Base-by-base conservation (phyloP, 177 flowering plant species). In the Tripterygium wilfordii region DNA sequence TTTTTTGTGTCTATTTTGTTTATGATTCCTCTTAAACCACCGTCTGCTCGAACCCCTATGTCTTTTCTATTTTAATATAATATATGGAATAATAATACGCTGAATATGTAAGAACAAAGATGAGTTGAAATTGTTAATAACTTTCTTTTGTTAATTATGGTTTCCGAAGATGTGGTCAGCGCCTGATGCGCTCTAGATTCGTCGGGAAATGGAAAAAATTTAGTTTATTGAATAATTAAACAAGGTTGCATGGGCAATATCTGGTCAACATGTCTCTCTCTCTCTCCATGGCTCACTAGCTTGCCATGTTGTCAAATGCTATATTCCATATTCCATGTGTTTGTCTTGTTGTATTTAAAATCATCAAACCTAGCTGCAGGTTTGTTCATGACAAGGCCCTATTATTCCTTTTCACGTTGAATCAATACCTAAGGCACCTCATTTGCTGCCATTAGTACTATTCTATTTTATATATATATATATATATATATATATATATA, bases 171-270 rank as follows among this genome's bases (percentile, higher is more conserved):
- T 49, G 48, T 45, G 86, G 95, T 88, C 95, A 85, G 96, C 96
- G 96, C 60, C 75, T 76, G 70, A 83, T 83, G 79, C 95, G 96
- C 83, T 85, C 80, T 77, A 83, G 85, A 77, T 73, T 71, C 80
- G 61, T 71, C 74, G 78, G 76, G 79, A 80, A 77, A 47, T 65
- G 70, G 14, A 45, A 61, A n/a, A n/a, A n/a, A n/a, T 50, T 35
- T 32, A 44, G 46, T 8, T 49, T 46, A 40, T 21, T 33, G 45
- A 48, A 41, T 25, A 43, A 12, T 27, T n/a, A n/a, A n/a, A n/a
- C n/a, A 31, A 32, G 32, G 14, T 20, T 40, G 36, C 36, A 31
- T 42, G 29, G 43, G 49, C n/a, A 47, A 54, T 59, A 57, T 67
- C 57, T 55, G 70, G 79, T 79, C 82, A 74, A 71, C 71, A 71